These are phyloP conservation scores for Mycosphaerella arachidis DNA, from an alignment of 2,329 filamentous ascomycete genomes.

Conservation along the genomic window DNA sequence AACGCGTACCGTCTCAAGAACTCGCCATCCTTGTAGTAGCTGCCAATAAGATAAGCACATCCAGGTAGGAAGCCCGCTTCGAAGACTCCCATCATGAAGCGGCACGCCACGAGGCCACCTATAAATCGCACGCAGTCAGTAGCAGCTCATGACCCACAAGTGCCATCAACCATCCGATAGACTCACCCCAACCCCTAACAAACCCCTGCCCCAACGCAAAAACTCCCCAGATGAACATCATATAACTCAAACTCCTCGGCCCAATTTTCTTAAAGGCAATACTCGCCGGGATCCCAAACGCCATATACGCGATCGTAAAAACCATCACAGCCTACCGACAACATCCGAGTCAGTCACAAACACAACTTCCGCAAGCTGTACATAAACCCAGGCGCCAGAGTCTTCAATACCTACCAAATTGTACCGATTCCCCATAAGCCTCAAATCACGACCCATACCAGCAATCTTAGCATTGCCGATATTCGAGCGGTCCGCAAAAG, in stretches of 20 bases:
- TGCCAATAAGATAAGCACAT: slow-evolving; percentile 28
- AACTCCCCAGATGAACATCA: slow-evolving; percentile 40
- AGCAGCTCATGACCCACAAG: too few species aligned
- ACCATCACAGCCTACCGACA: slow-evolving; percentile 27
- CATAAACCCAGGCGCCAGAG: too few species aligned
- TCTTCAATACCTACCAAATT: slow-evolving; percentile 24
- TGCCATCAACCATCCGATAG: too few species aligned
- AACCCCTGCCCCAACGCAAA: slow-evolving; percentile 35
- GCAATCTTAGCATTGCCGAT: slow-evolving; percentile 38
- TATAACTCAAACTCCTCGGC: slow-evolving; percentile 34
- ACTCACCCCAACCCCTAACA: slow-evolving; percentile 25
- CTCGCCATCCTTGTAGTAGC: slow-evolving; percentile 37
- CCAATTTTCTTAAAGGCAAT: slow-evolving; percentile 65
- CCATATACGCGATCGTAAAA: slow-evolving; percentile 37
- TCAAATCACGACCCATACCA: slow-evolving; percentile 34
- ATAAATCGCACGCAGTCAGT: too few species aligned
- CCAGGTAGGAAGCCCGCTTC: slow-evolving; percentile 40
- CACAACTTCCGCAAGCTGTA: too few species aligned
- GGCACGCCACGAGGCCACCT: slow-evolving; percentile 28
- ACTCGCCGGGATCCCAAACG: slow-evolving; percentile 31
- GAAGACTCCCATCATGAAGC: slow-evolving; percentile 35
- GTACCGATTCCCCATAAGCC: slow-evolving; percentile 35
- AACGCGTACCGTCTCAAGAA: slow-evolving; percentile 37
- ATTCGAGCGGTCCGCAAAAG: slow-evolving; percentile 44
- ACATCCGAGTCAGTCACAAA: too few species aligned